Evolutionary conservation across 768 basidiomycete species (phyloP).

Genomic region (Antrodiella citrinella): DNA sequence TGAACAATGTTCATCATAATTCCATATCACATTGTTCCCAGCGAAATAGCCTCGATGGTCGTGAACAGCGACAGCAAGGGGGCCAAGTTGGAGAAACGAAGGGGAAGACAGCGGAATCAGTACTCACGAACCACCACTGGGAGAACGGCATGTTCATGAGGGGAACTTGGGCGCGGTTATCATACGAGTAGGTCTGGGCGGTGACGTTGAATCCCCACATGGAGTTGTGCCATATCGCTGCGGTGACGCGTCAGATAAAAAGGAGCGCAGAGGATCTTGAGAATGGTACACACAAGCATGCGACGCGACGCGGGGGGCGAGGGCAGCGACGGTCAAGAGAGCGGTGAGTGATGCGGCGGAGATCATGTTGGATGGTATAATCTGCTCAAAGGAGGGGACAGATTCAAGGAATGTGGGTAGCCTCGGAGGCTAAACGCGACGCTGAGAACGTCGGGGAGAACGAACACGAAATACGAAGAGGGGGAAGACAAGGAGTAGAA

Average conservation of each 20-base stretch:
- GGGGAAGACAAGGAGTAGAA: background rate
- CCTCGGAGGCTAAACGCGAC: background rate
- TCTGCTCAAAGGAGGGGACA: background rate
- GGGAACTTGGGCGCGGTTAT: conserved; percentile 52
- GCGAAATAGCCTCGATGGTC: background rate
- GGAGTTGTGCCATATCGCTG: conserved; percentile 47
- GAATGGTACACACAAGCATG: background rate
- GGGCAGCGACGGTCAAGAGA: background rate
- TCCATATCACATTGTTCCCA: background rate
- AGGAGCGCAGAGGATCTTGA: background rate
- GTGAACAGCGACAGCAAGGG: no score
- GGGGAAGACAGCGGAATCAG: no score
- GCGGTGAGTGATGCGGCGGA: background rate
- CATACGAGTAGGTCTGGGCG: conserved; percentile 40
- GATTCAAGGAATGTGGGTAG: background rate
- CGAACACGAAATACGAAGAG: background rate
- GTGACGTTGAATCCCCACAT: conserved; percentile 72
- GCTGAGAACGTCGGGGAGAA: background rate
- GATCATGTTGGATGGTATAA: background rate
- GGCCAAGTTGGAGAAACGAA: no score
- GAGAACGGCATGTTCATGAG: conserved; percentile 30
- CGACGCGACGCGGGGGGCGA: background rate
- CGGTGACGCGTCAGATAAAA: background rate
- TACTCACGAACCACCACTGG: conserved; percentile 47
- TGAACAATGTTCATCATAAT: background rate